Conservation (phyloP, 306 rosid species). For the Fagus sylvatica region DNA sequence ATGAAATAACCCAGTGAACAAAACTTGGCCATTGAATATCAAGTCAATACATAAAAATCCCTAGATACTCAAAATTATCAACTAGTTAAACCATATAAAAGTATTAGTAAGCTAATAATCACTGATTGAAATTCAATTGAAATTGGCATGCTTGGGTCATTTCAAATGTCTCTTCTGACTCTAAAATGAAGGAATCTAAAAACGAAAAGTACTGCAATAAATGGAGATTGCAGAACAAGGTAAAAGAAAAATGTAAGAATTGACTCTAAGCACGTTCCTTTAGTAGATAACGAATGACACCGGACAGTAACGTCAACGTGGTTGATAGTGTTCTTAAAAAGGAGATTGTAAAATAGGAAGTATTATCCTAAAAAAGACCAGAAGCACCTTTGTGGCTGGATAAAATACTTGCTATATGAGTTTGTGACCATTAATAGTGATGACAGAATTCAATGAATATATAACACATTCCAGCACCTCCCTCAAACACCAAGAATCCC, state of each 20-base stretch:
- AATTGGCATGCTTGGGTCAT: background rate
- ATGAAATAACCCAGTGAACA: background rate
- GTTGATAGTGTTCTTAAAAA: background rate
- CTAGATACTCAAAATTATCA: background rate
- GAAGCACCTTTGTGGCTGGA: no score
- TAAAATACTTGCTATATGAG: no score
- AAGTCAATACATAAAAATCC: background rate
- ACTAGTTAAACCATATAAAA: conserved; percentile 7
- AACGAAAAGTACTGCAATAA: background rate
- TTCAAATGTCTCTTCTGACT: background rate
- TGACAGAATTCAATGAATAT: background rate
- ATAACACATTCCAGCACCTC: background rate
- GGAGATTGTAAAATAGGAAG: no score
- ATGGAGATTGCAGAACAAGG: background rate
- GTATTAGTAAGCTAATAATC: background rate
- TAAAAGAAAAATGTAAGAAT: background rate
- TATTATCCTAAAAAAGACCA: no score
- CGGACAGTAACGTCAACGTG: background rate
- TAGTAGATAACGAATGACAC: background rate
- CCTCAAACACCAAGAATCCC: background rate
- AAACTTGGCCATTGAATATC: background rate
- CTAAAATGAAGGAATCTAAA: background rate
- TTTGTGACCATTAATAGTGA: background rate
- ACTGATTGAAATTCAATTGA: background rate
- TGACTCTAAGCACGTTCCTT: background rate